Percentiles rank a stretch among this genome's conserved stretches.
Evolutionary conservation across 441 rosid genomes (phyloP).

Genomic region (Populus hybrid): DNA sequence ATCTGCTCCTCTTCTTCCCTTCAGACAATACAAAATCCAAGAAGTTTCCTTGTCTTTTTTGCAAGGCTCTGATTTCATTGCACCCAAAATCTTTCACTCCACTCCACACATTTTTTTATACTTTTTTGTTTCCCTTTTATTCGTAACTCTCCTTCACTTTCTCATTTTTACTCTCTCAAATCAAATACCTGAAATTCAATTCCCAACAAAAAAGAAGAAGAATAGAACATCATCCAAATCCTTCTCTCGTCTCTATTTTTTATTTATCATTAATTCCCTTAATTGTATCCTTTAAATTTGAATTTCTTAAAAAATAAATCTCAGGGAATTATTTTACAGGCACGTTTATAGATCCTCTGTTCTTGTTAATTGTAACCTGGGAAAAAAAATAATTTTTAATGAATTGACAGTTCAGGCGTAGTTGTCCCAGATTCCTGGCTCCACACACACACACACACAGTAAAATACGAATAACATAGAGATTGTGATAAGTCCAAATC

Average conservation of each 20-base stretch:
- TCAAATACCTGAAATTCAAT: background rate
- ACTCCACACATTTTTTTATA: background rate
- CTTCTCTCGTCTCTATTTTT: background rate
- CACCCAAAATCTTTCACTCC: background rate
- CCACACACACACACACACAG: no score
- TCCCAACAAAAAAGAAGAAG: background rate
- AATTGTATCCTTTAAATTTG: background rate
- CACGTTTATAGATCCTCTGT: conserved; percentile 13
- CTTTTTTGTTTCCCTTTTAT: background rate
- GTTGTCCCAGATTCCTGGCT: background rate
- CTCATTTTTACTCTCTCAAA: background rate
- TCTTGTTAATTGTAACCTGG: background rate
- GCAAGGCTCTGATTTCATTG: background rate
- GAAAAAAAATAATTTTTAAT: background rate
- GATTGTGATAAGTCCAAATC: conserved; percentile 1
- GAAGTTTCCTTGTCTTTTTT: background rate
- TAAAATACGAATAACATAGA: background rate
- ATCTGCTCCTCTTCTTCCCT: no score
- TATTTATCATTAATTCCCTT: background rate
- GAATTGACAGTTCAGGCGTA: background rate
- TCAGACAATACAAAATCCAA: background rate
- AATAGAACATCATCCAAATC: background rate
- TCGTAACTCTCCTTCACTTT: background rate
- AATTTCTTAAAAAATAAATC: background rate
- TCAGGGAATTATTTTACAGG: background rate